phyloP scores from a whole-genome alignment of 768 basidiomycete species.

The Leccinum olivaceopallidum region DNA sequence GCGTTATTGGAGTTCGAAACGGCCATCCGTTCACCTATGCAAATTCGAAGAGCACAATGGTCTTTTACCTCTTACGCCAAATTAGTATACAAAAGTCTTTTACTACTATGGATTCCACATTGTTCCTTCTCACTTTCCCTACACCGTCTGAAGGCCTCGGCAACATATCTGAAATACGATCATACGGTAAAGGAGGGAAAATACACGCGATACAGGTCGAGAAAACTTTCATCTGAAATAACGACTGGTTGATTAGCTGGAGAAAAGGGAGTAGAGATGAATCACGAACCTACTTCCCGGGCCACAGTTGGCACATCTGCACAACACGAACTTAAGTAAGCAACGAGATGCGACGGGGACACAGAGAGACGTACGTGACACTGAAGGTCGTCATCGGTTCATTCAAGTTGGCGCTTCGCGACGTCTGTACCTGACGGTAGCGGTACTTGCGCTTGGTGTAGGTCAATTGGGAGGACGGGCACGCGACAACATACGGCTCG shows the following conservation, averaged over 20 bases:
- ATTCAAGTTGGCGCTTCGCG: conserved; percentile 70
- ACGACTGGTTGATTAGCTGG: neutral
- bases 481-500: conserved; percentile 24
- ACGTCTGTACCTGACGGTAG: conserved; percentile 95
- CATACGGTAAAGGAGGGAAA: neutral
- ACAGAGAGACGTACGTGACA: conserved; percentile 63
- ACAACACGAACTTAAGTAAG: neutral
- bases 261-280: neutral
- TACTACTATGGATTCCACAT: too few relatives aligned
- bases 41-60: too few relatives aligned
- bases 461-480: neutral
- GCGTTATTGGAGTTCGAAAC: too few relatives aligned
- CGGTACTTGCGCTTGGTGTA: conserved; percentile 70
- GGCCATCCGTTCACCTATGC: too few relatives aligned
- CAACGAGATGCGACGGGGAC: neutral
- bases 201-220: conserved; percentile 27
- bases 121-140: too few relatives aligned
- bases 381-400: conserved; percentile 96
- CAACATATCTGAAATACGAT: neutral
- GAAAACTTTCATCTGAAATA: conserved; percentile 61
- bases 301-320: conserved; percentile 67
- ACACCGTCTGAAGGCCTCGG: too few relatives aligned
- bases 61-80: too few relatives aligned
- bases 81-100: too few relatives aligned
- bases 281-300: conserved; percentile 45